Evolutionary conservation across 2,329 filamentous ascomycete genomes (phyloP).

Genomic region (Xylariaceae sp.): DNA sequence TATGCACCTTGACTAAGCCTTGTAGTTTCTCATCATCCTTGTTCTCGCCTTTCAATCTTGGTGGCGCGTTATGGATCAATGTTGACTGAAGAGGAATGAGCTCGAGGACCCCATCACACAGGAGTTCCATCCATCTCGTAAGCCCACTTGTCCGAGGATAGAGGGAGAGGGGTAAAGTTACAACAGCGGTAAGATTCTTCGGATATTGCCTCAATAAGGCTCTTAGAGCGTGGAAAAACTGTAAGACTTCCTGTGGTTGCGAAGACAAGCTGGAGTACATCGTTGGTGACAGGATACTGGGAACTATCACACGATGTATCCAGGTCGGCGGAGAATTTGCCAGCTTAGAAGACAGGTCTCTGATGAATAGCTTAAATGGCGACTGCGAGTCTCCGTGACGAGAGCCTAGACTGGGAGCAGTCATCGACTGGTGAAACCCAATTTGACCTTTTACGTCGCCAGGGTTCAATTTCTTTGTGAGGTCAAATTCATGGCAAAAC

Average conservation of each 20-base stretch:
- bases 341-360: slow-evolving; percentile 54
- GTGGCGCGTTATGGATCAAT: slow-evolving; percentile 50
- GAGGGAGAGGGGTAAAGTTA: slow-evolving; percentile 77
- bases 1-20: slow-evolving; percentile 80
- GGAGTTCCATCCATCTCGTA: slow-evolving; percentile 79
- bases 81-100: slow-evolving; percentile 68
- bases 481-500: slow-evolving; percentile 74
- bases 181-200: slow-evolving; percentile 64
- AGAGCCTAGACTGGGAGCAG: slow-evolving; percentile 16
- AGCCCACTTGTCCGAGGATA: slow-evolving; percentile 74
- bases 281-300: slow-evolving; percentile 81
- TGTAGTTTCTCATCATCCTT: slow-evolving; percentile 72
- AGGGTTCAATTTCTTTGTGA: slow-evolving; percentile 60
- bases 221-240: slow-evolving; percentile 77
- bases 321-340: slow-evolving; percentile 55
- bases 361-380: slow-evolving; percentile 64
- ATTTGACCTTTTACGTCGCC: slow-evolving; percentile 50
- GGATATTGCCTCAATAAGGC: slow-evolving; percentile 69
- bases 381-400: slow-evolving; percentile 35
- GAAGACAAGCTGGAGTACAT: slow-evolving; percentile 70
- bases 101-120: slow-evolving; percentile 84
- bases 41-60: slow-evolving; percentile 48
- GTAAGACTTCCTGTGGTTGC: slow-evolving; percentile 70
- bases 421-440: slow-evolving; percentile 46
- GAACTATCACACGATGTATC: slow-evolving; percentile 81